Evolutionary conservation across 2,329 filamentous ascomycete species (phyloP).

Genomic region (Cercospora zeae-maydis): DNA sequence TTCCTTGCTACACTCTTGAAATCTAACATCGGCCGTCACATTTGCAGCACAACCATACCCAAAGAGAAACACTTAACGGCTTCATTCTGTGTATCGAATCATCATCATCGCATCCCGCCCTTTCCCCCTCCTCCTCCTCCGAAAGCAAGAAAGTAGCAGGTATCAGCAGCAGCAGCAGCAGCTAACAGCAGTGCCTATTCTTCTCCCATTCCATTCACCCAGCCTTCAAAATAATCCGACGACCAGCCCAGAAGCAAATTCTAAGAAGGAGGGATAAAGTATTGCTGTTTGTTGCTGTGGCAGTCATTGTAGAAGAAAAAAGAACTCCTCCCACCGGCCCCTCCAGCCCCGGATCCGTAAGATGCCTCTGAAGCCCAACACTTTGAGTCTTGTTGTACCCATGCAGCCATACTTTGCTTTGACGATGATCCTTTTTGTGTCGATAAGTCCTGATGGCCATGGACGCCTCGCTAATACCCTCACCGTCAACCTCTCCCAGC

Average conservation of each 20-base stretch:
- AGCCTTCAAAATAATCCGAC: background rate
- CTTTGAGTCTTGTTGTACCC: background rate
- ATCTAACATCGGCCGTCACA: background rate
- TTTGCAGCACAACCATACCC: background rate
- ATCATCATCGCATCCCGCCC: background rate
- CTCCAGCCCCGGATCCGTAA: background rate
- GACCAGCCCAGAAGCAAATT: background rate
- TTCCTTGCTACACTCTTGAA: background rate
- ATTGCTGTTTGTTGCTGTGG: background rate
- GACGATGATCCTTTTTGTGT: constrained; percentile 20
- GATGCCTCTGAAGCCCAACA: background rate
- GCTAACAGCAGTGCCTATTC: background rate
- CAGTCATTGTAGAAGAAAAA: background rate
- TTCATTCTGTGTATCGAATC: constrained; percentile 1
- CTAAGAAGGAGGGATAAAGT: background rate
- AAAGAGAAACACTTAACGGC: background rate
- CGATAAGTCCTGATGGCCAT: constrained; percentile 14
- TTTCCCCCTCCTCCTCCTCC: background rate
- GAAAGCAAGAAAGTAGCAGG: background rate
- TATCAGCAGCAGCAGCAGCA: background rate
- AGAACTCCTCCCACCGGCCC: background rate
- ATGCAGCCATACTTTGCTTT: constrained; percentile 16
- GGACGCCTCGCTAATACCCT: constrained; percentile 28
- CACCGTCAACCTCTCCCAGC: constrained; percentile 25
- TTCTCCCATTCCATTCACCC: background rate